Percentiles rank a stretch among this genome's conserved stretches.
Conservation (phyloP, 148 eudicot genomes). For the Heliosperma pusillum region DNA sequence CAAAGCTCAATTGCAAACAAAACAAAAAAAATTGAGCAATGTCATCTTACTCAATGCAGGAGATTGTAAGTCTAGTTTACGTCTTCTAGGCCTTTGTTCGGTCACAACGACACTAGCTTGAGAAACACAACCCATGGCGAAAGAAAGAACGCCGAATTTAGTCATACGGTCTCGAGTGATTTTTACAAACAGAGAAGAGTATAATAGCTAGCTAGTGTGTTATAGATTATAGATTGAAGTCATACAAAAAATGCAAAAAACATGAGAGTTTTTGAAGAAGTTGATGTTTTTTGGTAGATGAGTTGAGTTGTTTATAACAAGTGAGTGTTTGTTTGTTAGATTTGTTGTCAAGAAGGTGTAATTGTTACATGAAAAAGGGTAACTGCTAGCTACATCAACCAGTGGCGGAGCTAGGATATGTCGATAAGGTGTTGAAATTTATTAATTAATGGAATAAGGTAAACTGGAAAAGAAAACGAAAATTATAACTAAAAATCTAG, state of each 20-base stretch:
- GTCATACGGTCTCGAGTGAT: constrained; percentile 47
- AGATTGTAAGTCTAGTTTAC: constrained; percentile 32
- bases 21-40: not conserved
- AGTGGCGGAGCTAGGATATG: too few relatives aligned
- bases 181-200: constrained; percentile 5
- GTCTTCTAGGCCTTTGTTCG: constrained; percentile 36
- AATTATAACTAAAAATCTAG: too few relatives aligned
- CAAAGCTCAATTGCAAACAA: not conserved
- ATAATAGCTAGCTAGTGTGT: too few relatives aligned
- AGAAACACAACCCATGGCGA: constrained; percentile 62
- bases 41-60: constrained; percentile 25
- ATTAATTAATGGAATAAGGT: too few relatives aligned
- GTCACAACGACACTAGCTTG: constrained; percentile 59
- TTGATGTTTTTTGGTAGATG: constrained; percentile 15
- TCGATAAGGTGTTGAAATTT: too few relatives aligned
- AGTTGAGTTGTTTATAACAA: constrained; percentile 35
- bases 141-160: constrained; percentile 55
- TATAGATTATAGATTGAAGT: too few relatives aligned
- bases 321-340: constrained; percentile 34
- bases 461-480: too few relatives aligned
- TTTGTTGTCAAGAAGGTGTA: constrained; percentile 48
- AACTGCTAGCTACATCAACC: too few relatives aligned
- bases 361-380: constrained; percentile 34
- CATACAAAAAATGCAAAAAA: too few relatives aligned
- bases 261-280: too few relatives aligned